phyloP scores from a whole-genome alignment of 192 early-diverging fungal species.

The Allomyces arbusculus region DNA sequence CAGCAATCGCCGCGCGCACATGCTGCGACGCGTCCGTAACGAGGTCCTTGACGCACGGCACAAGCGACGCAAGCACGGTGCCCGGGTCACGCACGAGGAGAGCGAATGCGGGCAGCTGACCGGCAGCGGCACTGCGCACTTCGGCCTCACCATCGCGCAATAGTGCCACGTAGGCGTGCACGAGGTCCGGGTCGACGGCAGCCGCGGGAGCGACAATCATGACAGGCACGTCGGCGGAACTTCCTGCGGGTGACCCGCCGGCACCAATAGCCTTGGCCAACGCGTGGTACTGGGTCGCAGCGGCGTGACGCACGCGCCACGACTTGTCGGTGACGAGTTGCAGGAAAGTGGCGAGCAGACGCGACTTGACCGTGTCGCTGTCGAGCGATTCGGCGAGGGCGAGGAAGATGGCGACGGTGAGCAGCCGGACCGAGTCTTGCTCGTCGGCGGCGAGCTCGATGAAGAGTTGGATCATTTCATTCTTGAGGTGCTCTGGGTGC shows the following conservation, averaged over 20 bases:
- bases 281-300: slow-evolving; percentile 92
- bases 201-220: slow-evolving; percentile 16
- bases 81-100: slow-evolving; percentile 57
- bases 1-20: slow-evolving; percentile 84
- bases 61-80: slow-evolving; percentile 49
- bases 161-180: slow-evolving; percentile 61
- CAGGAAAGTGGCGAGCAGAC: slow-evolving; percentile 49
- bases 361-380: slow-evolving; percentile 51
- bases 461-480: background rate
- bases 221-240: background rate
- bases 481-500: background rate
- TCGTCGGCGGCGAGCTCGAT: background rate
- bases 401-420: slow-evolving; percentile 80
- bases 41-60: slow-evolving; percentile 83
- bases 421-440: slow-evolving; percentile 79
- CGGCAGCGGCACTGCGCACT: slow-evolving; percentile 83
- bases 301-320: slow-evolving; percentile 97
- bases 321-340: slow-evolving; percentile 74
- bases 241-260: too few species aligned
- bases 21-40: slow-evolving; percentile 92
- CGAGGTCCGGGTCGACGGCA: slow-evolving; percentile 69
- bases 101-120: slow-evolving; percentile 69
- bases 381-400: slow-evolving; percentile 65
- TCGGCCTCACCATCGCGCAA: slow-evolving; percentile 94
- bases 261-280: slow-evolving; percentile 20